Evolutionary conservation across 2,329 filamentous ascomycete species (phyloP), one percentile per base, ranked within the genome.

Genomic region (Nakataea oryzae): DNA sequence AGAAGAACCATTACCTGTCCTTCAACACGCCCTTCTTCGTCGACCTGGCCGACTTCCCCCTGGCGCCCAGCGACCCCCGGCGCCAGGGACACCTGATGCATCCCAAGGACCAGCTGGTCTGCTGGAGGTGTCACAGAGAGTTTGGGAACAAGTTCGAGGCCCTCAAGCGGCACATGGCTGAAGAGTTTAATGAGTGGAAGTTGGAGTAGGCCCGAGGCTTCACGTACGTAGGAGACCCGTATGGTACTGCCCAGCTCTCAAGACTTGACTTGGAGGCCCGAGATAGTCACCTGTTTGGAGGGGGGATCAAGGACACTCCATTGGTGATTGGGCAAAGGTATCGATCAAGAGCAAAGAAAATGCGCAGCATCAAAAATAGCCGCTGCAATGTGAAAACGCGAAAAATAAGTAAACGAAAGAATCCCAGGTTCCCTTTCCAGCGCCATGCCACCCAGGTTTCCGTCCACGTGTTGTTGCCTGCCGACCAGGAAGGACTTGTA

Each of bases 1-100:
- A 93, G 71, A 81, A 86, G 66, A 93, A 92, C 72, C 95, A 97
- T 75, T 97, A 97, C 75, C 91, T 95, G 70, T 95, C 89, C 66
- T 97, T 97, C 75, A 86, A 84, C 34, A 96, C 93, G 61, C 83
- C 84, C 3, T 99, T 97, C 72, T 84, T 99, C 27, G 83, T 97
- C 14, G 79, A 82, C 21, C 70, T 97, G 29, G 86, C 86, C 27
- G 89, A 93, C 64, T 93, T 97, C 59, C 93, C 95, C 5, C 75
- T 97, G 32, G 78, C 80, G 0, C 65, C 77, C 29, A 83, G 87
- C 62, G 91, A 96, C 71, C 73, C 75, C 57, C 77, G 91, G 63
- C 79, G 62, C 17, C 6, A 28, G n/a, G 54, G 29, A 24, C 58
- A 56, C 14, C 29, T 64, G 8, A n/a, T 55, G 9, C 47, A 24